Conservation (phyloP, 805 yeast genomes). For the Yarrowia bubula region DNA sequence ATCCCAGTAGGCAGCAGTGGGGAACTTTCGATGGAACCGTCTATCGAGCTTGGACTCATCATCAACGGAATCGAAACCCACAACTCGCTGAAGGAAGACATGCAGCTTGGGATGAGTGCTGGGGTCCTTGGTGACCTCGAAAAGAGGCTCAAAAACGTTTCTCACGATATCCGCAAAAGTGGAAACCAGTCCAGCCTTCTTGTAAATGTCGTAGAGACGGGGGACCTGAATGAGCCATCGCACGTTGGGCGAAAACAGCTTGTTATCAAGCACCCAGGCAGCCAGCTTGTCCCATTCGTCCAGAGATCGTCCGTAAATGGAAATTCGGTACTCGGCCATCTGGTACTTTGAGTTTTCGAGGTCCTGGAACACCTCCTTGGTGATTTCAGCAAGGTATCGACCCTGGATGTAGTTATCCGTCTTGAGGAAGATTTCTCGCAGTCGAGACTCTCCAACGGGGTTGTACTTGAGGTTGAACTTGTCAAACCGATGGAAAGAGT, state of each 20-base stretch:
- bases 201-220: constrained; percentile 85
- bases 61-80: constrained; percentile 97
- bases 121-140: constrained; percentile 87
- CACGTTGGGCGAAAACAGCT: constrained; percentile 86
- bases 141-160: constrained; percentile 83
- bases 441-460: constrained; percentile 96
- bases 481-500: constrained; percentile 96
- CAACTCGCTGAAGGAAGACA: constrained; percentile 85
- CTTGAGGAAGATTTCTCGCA: constrained; percentile 92
- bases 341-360: constrained; percentile 94
- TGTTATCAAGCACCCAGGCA: constrained; percentile 91
- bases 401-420: constrained; percentile 94
- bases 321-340: constrained; percentile 94
- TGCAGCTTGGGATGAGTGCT: constrained; percentile 84
- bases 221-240: constrained; percentile 98
- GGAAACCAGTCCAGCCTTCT: constrained; percentile 64
- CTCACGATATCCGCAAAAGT: constrained; percentile 72
- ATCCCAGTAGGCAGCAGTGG: constrained; percentile 84
- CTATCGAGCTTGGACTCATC: constrained; percentile 94
- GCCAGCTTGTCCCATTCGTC: constrained; percentile 97
- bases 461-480: constrained; percentile 95
- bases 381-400: constrained; percentile 84
- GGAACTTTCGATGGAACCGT: constrained; percentile 75
- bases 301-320: constrained; percentile 83
- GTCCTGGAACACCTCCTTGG: constrained; percentile 91